Conservation (phyloP, 208 protist genomes). For the Leishmania tarentolae region DNA sequence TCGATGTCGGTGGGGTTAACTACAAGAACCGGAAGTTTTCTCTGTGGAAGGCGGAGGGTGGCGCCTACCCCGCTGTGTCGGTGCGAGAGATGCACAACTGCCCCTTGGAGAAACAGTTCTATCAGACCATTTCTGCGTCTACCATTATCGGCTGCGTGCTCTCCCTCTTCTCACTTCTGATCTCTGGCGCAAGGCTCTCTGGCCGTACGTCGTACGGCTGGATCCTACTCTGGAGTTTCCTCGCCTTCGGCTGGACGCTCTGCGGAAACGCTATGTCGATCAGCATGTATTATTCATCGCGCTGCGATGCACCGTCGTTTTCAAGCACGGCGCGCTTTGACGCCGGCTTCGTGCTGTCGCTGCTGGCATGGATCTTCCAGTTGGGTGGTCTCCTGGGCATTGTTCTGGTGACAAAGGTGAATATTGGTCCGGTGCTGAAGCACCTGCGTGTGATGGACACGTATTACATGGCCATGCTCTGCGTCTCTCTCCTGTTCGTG, state of each 20-base stretch:
- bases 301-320: conserved; percentile 47
- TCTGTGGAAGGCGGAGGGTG: conserved; percentile 44
- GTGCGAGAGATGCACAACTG: conserved; percentile 32
- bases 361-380: conserved; percentile 57
- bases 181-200: conserved; percentile 30
- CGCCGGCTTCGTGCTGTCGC: conserved; percentile 59
- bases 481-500: conserved; percentile 38
- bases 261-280: conserved; percentile 59
- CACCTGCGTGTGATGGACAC: conserved; percentile 57
- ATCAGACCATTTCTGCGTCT: conserved; percentile 49
- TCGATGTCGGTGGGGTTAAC: conserved; percentile 33
- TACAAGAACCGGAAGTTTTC: conserved; percentile 46
- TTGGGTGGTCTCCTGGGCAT: conserved; percentile 41
- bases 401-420: conserved; percentile 48
- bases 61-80: conserved; percentile 19
- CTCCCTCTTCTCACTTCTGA: conserved; percentile 41
- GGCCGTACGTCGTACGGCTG: conserved; percentile 48
- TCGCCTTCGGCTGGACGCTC: conserved; percentile 56
- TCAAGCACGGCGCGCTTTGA: conserved; percentile 36
- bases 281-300: conserved; percentile 44
- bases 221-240: conserved; percentile 52
- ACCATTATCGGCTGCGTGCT: conserved; percentile 47
- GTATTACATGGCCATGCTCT: conserved; percentile 43
- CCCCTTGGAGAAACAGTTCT: conserved; percentile 68
- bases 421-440: conserved; percentile 53